Evolutionary conservation across 306 rosid species (phyloP).

Genomic region (Trichosanthes cucumerina): DNA sequence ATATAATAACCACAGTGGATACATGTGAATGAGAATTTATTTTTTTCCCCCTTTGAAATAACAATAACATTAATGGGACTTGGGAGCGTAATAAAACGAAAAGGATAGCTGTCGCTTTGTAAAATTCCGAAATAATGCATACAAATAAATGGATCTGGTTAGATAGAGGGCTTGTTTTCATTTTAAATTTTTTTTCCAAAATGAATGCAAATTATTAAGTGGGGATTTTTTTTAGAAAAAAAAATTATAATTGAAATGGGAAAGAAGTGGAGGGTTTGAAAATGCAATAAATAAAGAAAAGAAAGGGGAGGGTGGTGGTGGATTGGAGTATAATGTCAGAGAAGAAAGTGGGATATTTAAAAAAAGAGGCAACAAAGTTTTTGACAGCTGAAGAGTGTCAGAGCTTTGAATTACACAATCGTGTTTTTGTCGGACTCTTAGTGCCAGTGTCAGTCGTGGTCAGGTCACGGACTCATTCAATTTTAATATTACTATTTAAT

Average conservation of each 20-base stretch:
- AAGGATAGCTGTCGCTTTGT: background rate
- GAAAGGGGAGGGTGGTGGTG: background rate
- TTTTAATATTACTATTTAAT: background rate
- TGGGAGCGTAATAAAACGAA: background rate
- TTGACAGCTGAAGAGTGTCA: constrained; percentile 9
- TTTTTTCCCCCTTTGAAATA: background rate
- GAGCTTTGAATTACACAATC: constrained; percentile 3
- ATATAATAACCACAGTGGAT: background rate
- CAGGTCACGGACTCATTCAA: background rate
- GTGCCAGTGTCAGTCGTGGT: background rate
- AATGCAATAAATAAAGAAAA: background rate
- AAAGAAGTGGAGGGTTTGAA: background rate
- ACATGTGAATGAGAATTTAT: background rate
- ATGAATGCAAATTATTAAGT: no score
- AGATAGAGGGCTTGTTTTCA: no score
- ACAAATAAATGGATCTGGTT: background rate
- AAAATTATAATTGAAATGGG: background rate
- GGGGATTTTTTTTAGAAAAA: no score
- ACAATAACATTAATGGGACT: background rate
- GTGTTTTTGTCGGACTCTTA: background rate
- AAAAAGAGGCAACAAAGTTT: background rate
- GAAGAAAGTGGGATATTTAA: background rate
- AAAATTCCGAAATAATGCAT: background rate
- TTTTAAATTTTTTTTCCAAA: no score
- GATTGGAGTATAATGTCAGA: constrained; percentile 6